Conservation (phyloP, 257 asterid species). For the Nicotiana tomentosiformis region DNA sequence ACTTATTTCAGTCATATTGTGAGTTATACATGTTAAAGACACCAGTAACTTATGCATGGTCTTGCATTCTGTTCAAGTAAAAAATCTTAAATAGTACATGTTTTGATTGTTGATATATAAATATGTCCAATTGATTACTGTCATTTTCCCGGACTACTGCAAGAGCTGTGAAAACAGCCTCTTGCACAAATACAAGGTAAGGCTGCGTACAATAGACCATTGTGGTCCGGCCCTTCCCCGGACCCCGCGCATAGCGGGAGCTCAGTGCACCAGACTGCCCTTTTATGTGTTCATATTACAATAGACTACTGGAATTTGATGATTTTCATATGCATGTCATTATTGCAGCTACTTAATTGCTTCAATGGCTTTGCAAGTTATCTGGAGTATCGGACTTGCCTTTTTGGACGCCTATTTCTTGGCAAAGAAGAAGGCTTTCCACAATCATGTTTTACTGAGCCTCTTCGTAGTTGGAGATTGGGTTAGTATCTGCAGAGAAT, state of each 20-base stretch:
- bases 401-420: conserved; percentile 39
- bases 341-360: conserved; percentile 50
- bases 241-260: too few species aligned
- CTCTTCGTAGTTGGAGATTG: conserved; percentile 52
- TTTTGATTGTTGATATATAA: neutral
- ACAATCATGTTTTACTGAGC: conserved; percentile 33
- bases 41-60: neutral
- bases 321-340: neutral
- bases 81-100: neutral
- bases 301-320: neutral
- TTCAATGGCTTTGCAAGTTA: conserved; percentile 45
- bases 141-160: too few species aligned
- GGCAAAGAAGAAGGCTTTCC: conserved; percentile 37
- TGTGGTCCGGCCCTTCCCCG: too few species aligned
- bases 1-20: neutral
- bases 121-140: neutral
- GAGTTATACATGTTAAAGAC: neutral
- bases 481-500: conserved; percentile 29
- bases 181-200: too few species aligned
- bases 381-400: conserved; percentile 46
- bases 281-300: neutral
- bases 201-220: too few species aligned
- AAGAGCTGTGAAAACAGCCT: too few species aligned
- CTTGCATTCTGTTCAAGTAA: neutral
- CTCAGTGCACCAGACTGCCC: too few species aligned